Evolutionary conservation across 306 rosid species (phyloP).

Genomic region (Arachis hypogaea): DNA sequence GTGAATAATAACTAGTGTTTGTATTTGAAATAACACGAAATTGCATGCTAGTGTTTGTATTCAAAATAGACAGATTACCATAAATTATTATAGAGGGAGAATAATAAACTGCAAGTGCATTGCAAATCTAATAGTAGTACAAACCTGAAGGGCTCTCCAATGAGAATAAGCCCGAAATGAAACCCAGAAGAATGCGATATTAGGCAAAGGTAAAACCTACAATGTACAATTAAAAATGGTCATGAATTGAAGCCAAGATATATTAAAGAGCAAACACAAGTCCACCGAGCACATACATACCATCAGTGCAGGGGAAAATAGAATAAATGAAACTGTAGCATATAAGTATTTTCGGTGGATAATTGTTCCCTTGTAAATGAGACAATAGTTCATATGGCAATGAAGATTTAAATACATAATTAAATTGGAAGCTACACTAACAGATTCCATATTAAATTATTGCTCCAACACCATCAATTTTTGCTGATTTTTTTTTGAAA

Average conservation of each 20-base stretch:
- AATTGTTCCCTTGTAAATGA: conserved; percentile 68
- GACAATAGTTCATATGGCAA: conserved; percentile 34
- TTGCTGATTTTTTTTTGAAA: no score
- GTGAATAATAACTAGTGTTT: not conserved
- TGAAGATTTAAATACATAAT: conserved; percentile 28
- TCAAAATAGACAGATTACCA: conserved; percentile 24
- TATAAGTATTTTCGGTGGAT: conserved; percentile 80
- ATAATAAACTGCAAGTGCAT: no score
- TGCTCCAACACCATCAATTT: not conserved
- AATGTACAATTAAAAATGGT: conserved; percentile 39
- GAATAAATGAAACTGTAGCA: conserved; percentile 73
- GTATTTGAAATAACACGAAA: no score
- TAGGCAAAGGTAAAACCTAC: conserved; percentile 67
- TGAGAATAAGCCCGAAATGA: no score
- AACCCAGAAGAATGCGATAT: no score
- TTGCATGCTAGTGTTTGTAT: no score
- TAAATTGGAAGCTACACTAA: conserved; percentile 22
- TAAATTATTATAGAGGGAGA: not conserved
- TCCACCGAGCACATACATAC: conserved; percentile 59
- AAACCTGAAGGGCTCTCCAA: no score
- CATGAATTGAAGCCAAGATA: conserved; percentile 25
- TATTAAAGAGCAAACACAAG: conserved; percentile 22
- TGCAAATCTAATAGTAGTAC: no score
- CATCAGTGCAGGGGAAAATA: conserved; percentile 66
- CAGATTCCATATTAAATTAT: conserved; percentile 25